Percentiles rank a stretch among this genome's conserved stretches.
These are phyloP conservation scores for Thuja plicata DNA, from an alignment of 83 land plant species.

Conservation along the genomic window DNA sequence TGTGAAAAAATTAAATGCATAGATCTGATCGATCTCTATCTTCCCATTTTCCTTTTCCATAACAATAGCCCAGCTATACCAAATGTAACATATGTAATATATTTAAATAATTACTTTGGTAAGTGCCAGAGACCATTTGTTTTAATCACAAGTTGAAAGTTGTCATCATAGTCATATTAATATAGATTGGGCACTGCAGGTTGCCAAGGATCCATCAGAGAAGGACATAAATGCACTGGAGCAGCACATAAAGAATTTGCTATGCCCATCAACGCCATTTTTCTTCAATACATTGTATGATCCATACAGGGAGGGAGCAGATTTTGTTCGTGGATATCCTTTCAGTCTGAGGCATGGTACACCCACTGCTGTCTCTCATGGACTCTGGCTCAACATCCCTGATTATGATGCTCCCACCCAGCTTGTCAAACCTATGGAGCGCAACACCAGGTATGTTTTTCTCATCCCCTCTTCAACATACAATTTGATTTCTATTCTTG, in stretches of 20 bases:
- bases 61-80: too few species aligned
- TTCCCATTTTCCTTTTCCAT: too few species aligned
- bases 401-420: conserved; percentile 62
- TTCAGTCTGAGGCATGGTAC: conserved; percentile 48
- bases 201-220: conserved; percentile 30
- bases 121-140: too few species aligned
- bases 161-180: too few species aligned
- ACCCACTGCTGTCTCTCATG: conserved; percentile 13
- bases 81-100: too few species aligned
- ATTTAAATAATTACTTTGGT: too few species aligned
- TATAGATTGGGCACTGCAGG: too few species aligned
- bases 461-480: too few species aligned
- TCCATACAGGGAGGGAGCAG: conserved; percentile 51
- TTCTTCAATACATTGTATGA: conserved; percentile 63
- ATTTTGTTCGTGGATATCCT: conserved; percentile 61
- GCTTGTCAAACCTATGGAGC: conserved; percentile 55
- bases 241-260: conserved; percentile 57
- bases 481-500: too few species aligned
- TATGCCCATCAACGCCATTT: conserved; percentile 48
- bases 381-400: conserved; percentile 59
- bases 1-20: too few species aligned
- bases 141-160: too few species aligned
- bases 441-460: conserved; percentile 39
- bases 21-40: too few species aligned
- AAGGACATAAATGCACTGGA: conserved; percentile 49